These are phyloP conservation scores for Alternaria sp. DNA, from an alignment of 2,329 filamentous ascomycete species.

Conservation along the genomic window DNA sequence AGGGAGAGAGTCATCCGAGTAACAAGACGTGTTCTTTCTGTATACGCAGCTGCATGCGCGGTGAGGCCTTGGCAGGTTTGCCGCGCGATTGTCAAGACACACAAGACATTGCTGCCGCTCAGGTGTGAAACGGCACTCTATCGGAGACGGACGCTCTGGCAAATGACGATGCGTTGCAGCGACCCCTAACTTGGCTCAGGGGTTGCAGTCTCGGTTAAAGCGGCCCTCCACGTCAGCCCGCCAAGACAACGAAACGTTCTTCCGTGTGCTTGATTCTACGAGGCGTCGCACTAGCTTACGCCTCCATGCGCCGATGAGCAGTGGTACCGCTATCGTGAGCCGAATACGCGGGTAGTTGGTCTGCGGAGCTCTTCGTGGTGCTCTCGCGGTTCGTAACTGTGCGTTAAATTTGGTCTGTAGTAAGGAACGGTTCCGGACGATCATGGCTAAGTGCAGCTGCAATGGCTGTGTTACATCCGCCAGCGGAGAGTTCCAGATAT, in stretches of 20 bases:
- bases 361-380: neutral
- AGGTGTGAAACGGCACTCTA: neutral
- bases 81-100: neutral
- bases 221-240: conserved; percentile 18
- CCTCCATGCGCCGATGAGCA: neutral
- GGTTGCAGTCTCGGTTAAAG: conserved; percentile 10
- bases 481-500: neutral
- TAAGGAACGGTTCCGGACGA: neutral
- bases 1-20: neutral
- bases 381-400: neutral
- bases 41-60: neutral
- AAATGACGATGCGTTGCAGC: conserved; percentile 5
- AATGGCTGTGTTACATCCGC: neutral
- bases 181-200: conserved; percentile 15
- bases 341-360: neutral
- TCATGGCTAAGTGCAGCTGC: neutral
- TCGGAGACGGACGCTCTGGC: neutral
- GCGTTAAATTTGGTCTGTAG: neutral
- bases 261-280: conserved; percentile 15
- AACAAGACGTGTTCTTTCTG: neutral
- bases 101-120: neutral
- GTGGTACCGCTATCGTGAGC: neutral
- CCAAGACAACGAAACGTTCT: conserved; percentile 14
- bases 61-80: neutral
- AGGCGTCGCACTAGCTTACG: conserved; percentile 7